phyloP scores from a whole-genome alignment of 1,139 yeast species.

The Kurtzmaniella natalensis region DNA sequence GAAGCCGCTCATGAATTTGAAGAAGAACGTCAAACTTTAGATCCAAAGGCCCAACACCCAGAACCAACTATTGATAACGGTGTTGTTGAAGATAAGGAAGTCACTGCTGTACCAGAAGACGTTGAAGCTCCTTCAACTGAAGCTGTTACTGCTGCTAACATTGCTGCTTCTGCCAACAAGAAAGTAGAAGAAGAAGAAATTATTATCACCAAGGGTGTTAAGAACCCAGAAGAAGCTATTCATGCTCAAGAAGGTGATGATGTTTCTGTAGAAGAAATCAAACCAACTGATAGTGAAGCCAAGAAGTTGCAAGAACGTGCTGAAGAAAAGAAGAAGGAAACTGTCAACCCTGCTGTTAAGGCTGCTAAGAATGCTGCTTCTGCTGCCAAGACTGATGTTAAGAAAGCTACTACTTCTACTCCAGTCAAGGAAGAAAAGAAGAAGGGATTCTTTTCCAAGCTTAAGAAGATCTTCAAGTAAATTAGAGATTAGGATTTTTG shows the following conservation, averaged over 20 bases:
- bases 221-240: constrained; percentile 33
- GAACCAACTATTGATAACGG: constrained; percentile 6
- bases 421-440: constrained; percentile 15
- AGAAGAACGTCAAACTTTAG: constrained; percentile 21
- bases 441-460: constrained; percentile 41
- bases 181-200: constrained; percentile 28
- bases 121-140: constrained; percentile 9
- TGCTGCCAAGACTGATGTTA: constrained; percentile 14
- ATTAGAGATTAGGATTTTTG: no score
- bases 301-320: constrained; percentile 33
- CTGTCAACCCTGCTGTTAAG: constrained; percentile 9
- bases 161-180: constrained; percentile 9
- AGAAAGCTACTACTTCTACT: constrained; percentile 12
- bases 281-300: constrained; percentile 38
- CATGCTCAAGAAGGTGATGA: constrained; percentile 35
- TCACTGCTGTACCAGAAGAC: constrained; percentile 8
- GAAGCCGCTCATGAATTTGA: constrained; percentile 12
- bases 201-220: constrained; percentile 35
- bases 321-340: constrained; percentile 14
- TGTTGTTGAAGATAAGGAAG: constrained; percentile 21
- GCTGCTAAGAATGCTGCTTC: constrained; percentile 7
- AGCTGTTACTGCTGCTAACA: constrained; percentile 5
- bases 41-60: constrained; percentile 20
- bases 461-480: constrained; percentile 40
- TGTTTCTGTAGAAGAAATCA: constrained; percentile 40